These are phyloP conservation scores for Suillus subluteus DNA, from an alignment of 768 basidiomycete species.

Conservation along the genomic window DNA sequence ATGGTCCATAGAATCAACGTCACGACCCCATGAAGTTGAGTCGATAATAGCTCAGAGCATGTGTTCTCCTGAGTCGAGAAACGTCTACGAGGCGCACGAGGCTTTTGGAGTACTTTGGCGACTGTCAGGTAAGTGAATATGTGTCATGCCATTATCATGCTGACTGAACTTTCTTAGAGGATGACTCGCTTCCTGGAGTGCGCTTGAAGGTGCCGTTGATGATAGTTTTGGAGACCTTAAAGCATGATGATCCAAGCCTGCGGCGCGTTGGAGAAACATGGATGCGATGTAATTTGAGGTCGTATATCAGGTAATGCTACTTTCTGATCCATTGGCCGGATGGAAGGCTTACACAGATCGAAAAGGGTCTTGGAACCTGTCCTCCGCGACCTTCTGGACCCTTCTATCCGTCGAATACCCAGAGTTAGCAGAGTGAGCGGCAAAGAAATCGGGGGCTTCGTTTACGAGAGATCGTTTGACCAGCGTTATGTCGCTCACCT, in stretches of 20 bases:
- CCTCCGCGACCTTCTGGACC: constrained; percentile 75
- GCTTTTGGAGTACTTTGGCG: constrained; percentile 95
- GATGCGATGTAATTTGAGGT: constrained; percentile 94
- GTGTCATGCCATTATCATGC: neutral
- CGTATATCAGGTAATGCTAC: constrained; percentile 74
- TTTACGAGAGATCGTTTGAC: constrained; percentile 79
- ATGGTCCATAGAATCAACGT: constrained; percentile 72
- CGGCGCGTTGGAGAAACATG: constrained; percentile 91
- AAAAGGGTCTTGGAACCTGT: constrained; percentile 89
- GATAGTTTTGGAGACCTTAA: constrained; percentile 82
- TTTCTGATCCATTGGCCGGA: neutral
- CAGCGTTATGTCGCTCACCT: constrained; percentile 73
- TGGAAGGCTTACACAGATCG: constrained; percentile 6
- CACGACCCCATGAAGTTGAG: constrained; percentile 67
- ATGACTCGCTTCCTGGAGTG: constrained; percentile 79
- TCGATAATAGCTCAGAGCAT: constrained; percentile 78
- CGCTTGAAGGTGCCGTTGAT: constrained; percentile 85
- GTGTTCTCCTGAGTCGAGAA: constrained; percentile 51
- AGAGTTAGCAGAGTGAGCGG: constrained; percentile 58
- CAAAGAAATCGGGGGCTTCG: constrained; percentile 65
- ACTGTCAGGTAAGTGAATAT: constrained; percentile 62
- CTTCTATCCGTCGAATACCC: constrained; percentile 57
- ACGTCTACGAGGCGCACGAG: constrained; percentile 67
- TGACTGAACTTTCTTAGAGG: constrained; percentile 56
- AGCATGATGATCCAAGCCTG: constrained; percentile 71